A percentile compares a stretch with the other conserved stretches of the same genome.
Evolutionary conservation across 148 eudicot genomes (phyloP).

Genomic region (Camellia lanceoleosa): DNA sequence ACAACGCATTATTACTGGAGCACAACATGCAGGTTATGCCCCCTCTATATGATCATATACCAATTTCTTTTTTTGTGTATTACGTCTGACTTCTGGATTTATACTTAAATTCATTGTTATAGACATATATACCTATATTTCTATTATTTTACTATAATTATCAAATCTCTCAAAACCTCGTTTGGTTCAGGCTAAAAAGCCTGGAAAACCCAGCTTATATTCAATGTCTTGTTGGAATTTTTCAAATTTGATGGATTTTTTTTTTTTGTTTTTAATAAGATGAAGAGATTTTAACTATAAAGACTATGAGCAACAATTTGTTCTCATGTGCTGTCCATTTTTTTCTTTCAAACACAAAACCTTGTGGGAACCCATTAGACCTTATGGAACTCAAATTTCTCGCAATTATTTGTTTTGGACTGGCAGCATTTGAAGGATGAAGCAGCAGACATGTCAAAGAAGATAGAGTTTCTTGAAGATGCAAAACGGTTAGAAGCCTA

Average conservation of each 20-base stretch:
- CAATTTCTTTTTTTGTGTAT: not conserved
- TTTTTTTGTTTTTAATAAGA: no score
- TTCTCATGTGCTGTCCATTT: no score
- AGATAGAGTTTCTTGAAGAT: conserved; percentile 65
- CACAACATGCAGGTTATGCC: conserved; percentile 63
- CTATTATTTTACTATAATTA: not conserved
- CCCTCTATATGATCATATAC: not conserved
- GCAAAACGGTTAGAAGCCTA: conserved; percentile 55
- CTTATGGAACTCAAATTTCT: not conserved
- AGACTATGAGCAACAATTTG: no score
- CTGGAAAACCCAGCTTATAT: no score
- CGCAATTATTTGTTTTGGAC: not conserved
- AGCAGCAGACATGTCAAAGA: conserved; percentile 62
- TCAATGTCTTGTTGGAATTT: no score
- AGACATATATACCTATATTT: not conserved
- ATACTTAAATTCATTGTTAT: not conserved
- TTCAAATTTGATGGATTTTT: no score
- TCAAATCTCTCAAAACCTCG: not conserved
- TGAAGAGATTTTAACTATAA: no score
- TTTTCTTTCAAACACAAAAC: no score
- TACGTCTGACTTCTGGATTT: not conserved
- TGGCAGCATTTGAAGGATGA: conserved; percentile 75
- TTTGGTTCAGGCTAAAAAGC: no score
- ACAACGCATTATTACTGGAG: conserved; percentile 37
- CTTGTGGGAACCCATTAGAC: no score